phyloP scores from a whole-genome alignment of 2,329 filamentous ascomycete species.

The Colletotrichum sp. region DNA sequence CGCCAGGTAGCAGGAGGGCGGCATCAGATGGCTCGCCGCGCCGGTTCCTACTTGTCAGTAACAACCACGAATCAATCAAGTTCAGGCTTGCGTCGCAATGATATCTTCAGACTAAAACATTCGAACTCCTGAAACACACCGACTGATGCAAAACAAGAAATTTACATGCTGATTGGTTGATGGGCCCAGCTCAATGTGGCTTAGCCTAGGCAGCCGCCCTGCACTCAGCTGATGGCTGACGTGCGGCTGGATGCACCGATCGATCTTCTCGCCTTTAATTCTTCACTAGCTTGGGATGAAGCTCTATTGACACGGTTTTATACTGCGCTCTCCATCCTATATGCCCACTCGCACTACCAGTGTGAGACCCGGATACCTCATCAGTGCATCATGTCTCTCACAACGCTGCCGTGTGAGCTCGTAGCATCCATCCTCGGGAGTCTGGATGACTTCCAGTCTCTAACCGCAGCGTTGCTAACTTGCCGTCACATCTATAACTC shows the following conservation, averaged over 20 bases:
- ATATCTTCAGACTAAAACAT: background rate
- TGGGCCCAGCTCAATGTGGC: background rate
- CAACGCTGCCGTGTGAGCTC: background rate
- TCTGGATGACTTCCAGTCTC: background rate
- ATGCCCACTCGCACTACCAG: background rate
- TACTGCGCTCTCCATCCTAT: background rate
- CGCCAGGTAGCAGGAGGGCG: background rate
- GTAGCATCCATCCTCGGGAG: background rate
- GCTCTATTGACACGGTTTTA: background rate
- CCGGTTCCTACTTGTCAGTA: background rate
- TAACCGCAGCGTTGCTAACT: background rate
- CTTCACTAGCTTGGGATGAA: background rate
- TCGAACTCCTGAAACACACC: background rate
- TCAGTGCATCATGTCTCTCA: background rate
- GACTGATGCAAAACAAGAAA: background rate
- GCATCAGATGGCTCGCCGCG: background rate
- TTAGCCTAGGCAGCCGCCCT: background rate
- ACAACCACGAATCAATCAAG: background rate
- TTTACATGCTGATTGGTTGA: background rate
- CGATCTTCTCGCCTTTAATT: background rate
- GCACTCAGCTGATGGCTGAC: background rate
- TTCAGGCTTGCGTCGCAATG: background rate
- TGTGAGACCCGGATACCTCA: background rate
- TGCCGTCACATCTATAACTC: background rate
- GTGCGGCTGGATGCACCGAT: background rate